Percentiles rank a stretch among this genome's conserved stretches.
phyloP scores from a whole-genome alignment of 805 yeast genomes.

The Candida jianshihensis region DNA sequence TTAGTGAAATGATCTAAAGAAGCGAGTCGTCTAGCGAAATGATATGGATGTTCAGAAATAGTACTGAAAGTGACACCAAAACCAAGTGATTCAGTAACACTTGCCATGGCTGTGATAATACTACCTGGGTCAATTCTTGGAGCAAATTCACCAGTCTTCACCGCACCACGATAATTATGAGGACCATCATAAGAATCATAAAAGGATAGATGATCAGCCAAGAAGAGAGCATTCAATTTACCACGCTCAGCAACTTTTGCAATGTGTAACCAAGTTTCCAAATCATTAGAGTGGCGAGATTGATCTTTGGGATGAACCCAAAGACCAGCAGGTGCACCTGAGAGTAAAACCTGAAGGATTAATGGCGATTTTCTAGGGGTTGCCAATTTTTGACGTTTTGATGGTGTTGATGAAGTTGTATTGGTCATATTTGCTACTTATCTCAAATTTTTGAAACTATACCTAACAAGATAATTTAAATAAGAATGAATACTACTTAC shows the following conservation, averaged over 20 bases:
- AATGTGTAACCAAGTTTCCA: slow-evolving; percentile 30
- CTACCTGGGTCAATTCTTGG: slow-evolving; percentile 27
- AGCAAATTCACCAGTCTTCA: slow-evolving; percentile 15
- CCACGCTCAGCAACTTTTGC: slow-evolving; percentile 29
- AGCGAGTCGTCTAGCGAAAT: slow-evolving; percentile 31
- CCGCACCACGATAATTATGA: slow-evolving; percentile 24
- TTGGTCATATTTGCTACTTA: no score
- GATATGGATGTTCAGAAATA: slow-evolving; percentile 34
- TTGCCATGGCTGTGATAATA: slow-evolving; percentile 31
- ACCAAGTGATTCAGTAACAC: slow-evolving; percentile 27
- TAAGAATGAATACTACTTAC: no score
- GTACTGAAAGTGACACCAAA: slow-evolving; percentile 35
- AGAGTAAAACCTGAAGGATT: background rate
- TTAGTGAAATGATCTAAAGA: slow-evolving; percentile 33
- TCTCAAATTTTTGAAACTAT: no score
- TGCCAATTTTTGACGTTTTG: background rate
- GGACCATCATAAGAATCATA: slow-evolving; percentile 33
- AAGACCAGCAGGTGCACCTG: slow-evolving; percentile 10
- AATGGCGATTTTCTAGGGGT: background rate
- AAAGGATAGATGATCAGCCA: slow-evolving; percentile 32
- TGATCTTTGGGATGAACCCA: slow-evolving; percentile 22
- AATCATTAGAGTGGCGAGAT: background rate
- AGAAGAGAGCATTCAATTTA: slow-evolving; percentile 28
- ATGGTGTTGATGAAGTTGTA: no score
- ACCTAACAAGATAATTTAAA: no score